Conservation (phyloP, 2,329 filamentous ascomycete genomes). For the Cucurbitaria berberidis region DNA sequence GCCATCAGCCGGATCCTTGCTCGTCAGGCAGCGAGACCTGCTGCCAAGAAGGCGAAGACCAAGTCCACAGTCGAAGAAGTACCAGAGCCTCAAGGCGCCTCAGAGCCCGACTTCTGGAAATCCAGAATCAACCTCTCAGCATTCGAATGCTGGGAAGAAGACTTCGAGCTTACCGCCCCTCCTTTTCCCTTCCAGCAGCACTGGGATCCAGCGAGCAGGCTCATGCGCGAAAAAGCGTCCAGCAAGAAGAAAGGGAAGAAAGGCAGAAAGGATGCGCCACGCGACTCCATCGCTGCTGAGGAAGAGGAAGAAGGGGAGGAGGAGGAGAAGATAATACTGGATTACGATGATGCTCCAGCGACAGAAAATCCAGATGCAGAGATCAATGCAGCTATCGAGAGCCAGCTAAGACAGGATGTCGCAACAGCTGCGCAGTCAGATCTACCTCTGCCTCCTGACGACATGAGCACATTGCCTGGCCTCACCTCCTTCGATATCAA, state of each 20-base stretch:
- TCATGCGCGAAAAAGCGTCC: slow-evolving; percentile 59
- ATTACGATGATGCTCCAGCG: slow-evolving; percentile 42
- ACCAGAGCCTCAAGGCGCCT: slow-evolving; percentile 32
- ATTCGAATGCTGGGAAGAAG: slow-evolving; percentile 77
- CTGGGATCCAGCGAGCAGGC: slow-evolving; percentile 80
- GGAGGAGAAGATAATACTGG: slow-evolving; percentile 32
- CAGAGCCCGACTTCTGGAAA: slow-evolving; percentile 72
- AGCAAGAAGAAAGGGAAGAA: slow-evolving; percentile 63
- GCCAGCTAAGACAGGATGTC: slow-evolving; percentile 54
- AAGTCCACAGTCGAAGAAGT: slow-evolving; percentile 24
- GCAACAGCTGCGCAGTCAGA: slow-evolving; percentile 59
- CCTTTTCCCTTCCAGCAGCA: slow-evolving; percentile 89
- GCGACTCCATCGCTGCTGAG: slow-evolving; percentile 38
- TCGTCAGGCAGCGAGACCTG: slow-evolving; percentile 31
- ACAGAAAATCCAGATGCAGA: slow-evolving; percentile 29
- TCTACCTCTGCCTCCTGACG: slow-evolving; percentile 66
- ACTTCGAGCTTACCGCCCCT: slow-evolving; percentile 69
- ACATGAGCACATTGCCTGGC: slow-evolving; percentile 60
- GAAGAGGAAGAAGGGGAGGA: slow-evolving; percentile 55
- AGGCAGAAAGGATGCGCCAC: slow-evolving; percentile 48
- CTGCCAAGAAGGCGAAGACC: slow-evolving; percentile 26
- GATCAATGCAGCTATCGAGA: slow-evolving; percentile 29
- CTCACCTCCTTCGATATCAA: slow-evolving; percentile 59
- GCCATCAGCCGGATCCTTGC: slow-evolving; percentile 40
- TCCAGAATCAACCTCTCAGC: slow-evolving; percentile 75